These are phyloP conservation scores for Eucalyptus decipiens DNA, from an alignment of 345 rosid genomes.

Conservation along the genomic window DNA sequence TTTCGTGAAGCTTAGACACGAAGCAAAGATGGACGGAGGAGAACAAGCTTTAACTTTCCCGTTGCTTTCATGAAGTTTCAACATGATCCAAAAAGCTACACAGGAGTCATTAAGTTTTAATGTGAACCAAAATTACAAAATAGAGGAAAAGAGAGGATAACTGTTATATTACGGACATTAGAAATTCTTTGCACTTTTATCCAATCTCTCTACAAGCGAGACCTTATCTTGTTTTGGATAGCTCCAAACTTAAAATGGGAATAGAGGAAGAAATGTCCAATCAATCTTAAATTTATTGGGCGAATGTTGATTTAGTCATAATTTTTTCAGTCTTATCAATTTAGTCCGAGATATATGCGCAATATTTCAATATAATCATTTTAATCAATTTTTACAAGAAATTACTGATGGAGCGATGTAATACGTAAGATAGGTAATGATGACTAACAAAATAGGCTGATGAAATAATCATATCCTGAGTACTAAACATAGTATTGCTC, in stretches of 20 bases:
- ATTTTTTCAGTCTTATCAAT: not conserved
- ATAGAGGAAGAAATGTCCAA: not conserved
- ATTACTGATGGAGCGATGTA: fast-evolving
- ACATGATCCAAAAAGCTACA: not conserved
- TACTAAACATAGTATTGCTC: not conserved
- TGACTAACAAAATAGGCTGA: fast-evolving
- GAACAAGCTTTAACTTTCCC: not conserved
- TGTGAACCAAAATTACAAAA: not conserved
- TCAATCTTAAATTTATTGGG: fast-evolving
- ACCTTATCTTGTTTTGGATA: not conserved
- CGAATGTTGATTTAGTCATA: fast-evolving
- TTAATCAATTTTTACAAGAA: no score
- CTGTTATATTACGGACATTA: not conserved
- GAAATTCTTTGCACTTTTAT: not conserved
- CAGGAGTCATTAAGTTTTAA: not conserved
- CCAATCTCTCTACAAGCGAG: not conserved
- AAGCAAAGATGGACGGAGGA: not conserved
- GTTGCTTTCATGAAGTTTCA: not conserved
- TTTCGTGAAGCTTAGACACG: not conserved
- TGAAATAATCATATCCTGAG: no score
- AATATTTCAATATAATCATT: not conserved
- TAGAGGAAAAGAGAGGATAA: not conserved
- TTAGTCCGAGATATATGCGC: fast-evolving
- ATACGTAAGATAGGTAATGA: no score
- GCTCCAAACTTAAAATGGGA: not conserved